phyloP scores from a whole-genome alignment of 495 filamentous ascomycete genomes.

The Neurospora discreta region DNA sequence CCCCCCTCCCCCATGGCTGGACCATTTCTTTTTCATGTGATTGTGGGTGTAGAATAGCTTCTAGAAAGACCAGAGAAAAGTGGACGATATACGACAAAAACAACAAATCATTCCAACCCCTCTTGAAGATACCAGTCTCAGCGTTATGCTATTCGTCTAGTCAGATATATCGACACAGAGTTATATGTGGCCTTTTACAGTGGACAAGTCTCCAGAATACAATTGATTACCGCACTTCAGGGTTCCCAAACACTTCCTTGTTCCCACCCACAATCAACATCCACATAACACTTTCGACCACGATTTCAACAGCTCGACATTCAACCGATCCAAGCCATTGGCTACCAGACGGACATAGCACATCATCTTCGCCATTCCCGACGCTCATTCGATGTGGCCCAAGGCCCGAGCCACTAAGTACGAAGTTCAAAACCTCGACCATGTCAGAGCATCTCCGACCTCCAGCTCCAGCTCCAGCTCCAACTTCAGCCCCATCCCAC shows the following conservation, averaged over 20 bases:
- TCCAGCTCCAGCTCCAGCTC: too few species aligned
- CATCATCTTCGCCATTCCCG: not conserved
- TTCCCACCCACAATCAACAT: not conserved
- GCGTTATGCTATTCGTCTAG: not conserved
- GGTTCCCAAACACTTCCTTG: not conserved
- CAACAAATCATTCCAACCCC: not conserved
- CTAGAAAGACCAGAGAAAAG: not conserved
- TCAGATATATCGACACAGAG: not conserved
- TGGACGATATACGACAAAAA: not conserved
- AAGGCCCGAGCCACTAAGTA: not conserved
- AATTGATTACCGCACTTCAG: not conserved
- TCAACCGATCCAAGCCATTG: not conserved
- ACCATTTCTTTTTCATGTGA: not conserved
- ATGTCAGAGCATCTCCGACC: constrained; percentile 31
- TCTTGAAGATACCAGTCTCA: not conserved
- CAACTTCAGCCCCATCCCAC: not conserved
- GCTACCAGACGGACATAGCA: not conserved
- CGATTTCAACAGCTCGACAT: not conserved
- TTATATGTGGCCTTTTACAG: not conserved
- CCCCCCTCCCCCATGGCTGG: not conserved
- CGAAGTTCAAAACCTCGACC: constrained; percentile 4
- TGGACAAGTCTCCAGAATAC: not conserved
- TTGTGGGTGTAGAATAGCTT: not conserved
- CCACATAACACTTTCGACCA: not conserved
- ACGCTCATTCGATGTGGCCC: constrained; percentile 5